phyloP scores from a whole-genome alignment of 495 filamentous ascomycete species.

The Neurospora cerealis region DNA sequence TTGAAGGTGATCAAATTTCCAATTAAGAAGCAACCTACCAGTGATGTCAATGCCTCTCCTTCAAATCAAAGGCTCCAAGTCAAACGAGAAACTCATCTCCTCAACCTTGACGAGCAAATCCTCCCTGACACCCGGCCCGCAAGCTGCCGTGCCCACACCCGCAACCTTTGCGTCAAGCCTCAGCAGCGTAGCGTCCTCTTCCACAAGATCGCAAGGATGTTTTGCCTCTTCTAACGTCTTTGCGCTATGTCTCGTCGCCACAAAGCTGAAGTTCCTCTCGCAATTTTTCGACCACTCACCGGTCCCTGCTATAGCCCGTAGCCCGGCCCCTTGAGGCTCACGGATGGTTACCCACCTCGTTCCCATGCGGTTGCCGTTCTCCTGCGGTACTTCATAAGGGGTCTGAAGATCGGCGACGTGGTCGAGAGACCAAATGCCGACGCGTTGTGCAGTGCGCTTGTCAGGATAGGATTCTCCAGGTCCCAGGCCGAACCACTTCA shows the following conservation, averaged over 20 bases:
- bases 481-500: slow-evolving; percentile 51
- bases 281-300: slow-evolving; percentile 4
- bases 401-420: slow-evolving; percentile 39
- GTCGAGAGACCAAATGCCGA: slow-evolving; percentile 37
- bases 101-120: slow-evolving; percentile 24
- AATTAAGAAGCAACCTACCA: neutral
- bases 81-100: slow-evolving; percentile 18
- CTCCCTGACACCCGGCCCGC: slow-evolving; percentile 48
- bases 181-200: slow-evolving; percentile 40
- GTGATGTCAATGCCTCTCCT: neutral
- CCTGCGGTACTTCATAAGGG: slow-evolving; percentile 54
- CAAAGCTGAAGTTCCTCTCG: slow-evolving; percentile 39
- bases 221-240: slow-evolving; percentile 40
- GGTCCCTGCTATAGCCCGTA: slow-evolving; percentile 5
- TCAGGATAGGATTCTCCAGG: slow-evolving; percentile 55
- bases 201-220: slow-evolving; percentile 49
- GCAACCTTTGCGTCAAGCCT: slow-evolving; percentile 46
- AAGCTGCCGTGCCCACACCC: slow-evolving; percentile 51
- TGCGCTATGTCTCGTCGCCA: slow-evolving; percentile 39
- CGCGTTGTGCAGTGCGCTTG: slow-evolving; percentile 45
- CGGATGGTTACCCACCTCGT: slow-evolving; percentile 41
- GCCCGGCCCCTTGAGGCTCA: neutral
- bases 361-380: slow-evolving; percentile 51
- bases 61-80: slow-evolving; percentile 5
- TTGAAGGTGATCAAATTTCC: neutral